Percentiles rank a stretch among this genome's conserved stretches.
phyloP scores from a whole-genome alignment of 306 rosid genomes.

The Dalbergia cultrata region DNA sequence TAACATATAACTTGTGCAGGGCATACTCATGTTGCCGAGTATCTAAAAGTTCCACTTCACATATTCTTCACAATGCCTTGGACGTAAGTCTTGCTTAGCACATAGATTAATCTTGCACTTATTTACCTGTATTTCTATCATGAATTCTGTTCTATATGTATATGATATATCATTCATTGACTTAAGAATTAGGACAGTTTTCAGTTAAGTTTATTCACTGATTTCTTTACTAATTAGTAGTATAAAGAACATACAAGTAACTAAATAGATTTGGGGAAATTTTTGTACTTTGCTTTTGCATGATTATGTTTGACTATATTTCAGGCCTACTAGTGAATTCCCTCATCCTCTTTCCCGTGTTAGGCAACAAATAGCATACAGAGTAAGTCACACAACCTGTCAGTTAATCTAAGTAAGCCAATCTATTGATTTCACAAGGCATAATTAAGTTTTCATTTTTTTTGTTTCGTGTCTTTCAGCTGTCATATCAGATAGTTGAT shows the following conservation, averaged over 20 bases:
- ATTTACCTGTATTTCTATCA: conserved; percentile 3
- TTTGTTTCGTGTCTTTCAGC: conserved; percentile 61
- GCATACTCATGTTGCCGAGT: conserved; percentile 91
- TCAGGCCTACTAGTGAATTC: conserved; percentile 91
- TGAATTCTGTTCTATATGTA: conserved; percentile 15
- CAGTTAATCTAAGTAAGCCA: conserved; percentile 26
- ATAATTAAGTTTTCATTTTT: conserved; percentile 39
- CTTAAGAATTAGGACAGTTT: conserved; percentile 27
- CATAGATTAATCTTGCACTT: conserved; percentile 43
- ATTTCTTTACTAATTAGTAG: not conserved
- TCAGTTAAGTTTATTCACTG: conserved; percentile 24
- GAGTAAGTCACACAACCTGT: conserved; percentile 60
- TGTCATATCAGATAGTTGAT: conserved; percentile 93
- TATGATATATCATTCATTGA: conserved; percentile 36
- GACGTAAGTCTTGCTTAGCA: conserved; percentile 84
- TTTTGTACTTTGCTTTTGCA: conserved; percentile 13
- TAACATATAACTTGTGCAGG: conserved; percentile 69
- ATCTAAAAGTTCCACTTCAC: conserved; percentile 76
- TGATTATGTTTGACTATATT: conserved; percentile 40
- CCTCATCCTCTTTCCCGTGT: conserved; percentile 96
- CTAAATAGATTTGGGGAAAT: conserved; percentile 8
- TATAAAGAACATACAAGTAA: not conserved
- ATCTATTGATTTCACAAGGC: conserved; percentile 25
- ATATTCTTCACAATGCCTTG: conserved; percentile 97
- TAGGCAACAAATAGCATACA: conserved; percentile 72